Evolutionary conservation across 2,329 filamentous ascomycete species (phyloP), one percentile per base, ranked within the genome.

Genomic region (Beauveria sp.): DNA sequence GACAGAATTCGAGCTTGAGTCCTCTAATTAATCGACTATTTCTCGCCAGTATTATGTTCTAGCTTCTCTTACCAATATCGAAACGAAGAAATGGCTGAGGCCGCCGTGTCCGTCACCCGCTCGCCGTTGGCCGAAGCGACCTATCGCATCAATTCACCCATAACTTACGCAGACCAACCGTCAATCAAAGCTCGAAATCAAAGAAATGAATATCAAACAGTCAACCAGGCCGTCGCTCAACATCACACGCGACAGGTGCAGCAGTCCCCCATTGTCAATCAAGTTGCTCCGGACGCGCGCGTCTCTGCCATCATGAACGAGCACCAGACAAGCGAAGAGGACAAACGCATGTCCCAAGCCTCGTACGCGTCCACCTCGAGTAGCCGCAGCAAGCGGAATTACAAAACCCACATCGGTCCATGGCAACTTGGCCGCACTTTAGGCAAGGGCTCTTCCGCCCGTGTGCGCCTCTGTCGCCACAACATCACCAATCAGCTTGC

Each of bases 341-440:
- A 68, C 49, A 76, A 73, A 63, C 73, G 75, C 42, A 68, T 74
- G 40, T 78, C 76, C 5, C 75, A 76, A 60, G 74, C 72, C 24
- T 77, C 76, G n/a, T 74, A 76, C 62, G 71, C 73, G 9, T 77
- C 75, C 22, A 73, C 74, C 0, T 74, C 75, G 12, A 77, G 74
- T 64, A 71, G 73, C 43, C 71, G 73, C 42, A 75, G 75, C 64
- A 75, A 73, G 62, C 74, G 74, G 65, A 76, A 75, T 28, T 78
- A 79, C 65, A 88, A 88, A 75, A 90, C 88, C 12, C 88, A 91
- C 68, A 90, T 99, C 68, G 95, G 95, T 0, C 93, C 93, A 66
- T 99, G 95, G 95, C 87, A 93, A 66, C 78, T 99, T 3, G 95
- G 95, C 7, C 91, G 85, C 72, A 96, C 90, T 0, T 81, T 99